Percentiles rank a stretch among this genome's conserved stretches.
phyloP scores from a whole-genome alignment of 306 rosid species.

The Benincasa hispida region DNA sequence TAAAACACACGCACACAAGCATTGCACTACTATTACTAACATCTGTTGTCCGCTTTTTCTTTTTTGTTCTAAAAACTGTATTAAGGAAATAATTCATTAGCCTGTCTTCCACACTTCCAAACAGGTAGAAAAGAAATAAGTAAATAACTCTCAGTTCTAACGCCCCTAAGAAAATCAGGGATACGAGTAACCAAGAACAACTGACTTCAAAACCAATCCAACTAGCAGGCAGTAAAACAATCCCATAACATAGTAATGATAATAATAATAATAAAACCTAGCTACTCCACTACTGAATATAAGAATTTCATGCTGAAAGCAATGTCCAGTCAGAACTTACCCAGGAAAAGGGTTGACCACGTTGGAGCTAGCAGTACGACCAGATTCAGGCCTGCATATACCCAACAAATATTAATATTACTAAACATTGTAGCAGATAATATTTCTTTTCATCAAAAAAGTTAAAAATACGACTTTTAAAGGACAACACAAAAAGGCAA shows the following conservation, averaged over 20 bases:
- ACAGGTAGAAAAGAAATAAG: not conserved
- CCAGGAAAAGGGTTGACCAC: conserved; percentile 39
- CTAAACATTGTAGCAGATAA: not conserved
- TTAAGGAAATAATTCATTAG: not conserved
- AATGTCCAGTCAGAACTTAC: conserved; percentile 23
- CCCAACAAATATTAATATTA: conserved; percentile 2
- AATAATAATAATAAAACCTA: not conserved
- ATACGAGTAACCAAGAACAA: not conserved
- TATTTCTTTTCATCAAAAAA: not conserved
- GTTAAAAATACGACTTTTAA: not conserved
- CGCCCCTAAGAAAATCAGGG: not conserved
- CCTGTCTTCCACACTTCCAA: not conserved
- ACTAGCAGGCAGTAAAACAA: not conserved
- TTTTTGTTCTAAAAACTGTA: not conserved
- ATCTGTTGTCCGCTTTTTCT: not conserved
- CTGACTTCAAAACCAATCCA: not conserved
- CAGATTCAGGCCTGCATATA: conserved; percentile 45
- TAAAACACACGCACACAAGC: not conserved
- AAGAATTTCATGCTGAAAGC: not conserved
- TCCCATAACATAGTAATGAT: not conserved
- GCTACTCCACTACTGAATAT: not conserved
- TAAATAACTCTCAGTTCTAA: not conserved
- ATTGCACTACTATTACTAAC: not conserved
- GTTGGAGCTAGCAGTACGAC: conserved; percentile 32
- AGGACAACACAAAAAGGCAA: not conserved